Percentiles rank a stretch among this genome's conserved stretches.
These are phyloP conservation scores for Acacia acuminata DNA, from an alignment of 306 rosid species.

Conservation along the genomic window DNA sequence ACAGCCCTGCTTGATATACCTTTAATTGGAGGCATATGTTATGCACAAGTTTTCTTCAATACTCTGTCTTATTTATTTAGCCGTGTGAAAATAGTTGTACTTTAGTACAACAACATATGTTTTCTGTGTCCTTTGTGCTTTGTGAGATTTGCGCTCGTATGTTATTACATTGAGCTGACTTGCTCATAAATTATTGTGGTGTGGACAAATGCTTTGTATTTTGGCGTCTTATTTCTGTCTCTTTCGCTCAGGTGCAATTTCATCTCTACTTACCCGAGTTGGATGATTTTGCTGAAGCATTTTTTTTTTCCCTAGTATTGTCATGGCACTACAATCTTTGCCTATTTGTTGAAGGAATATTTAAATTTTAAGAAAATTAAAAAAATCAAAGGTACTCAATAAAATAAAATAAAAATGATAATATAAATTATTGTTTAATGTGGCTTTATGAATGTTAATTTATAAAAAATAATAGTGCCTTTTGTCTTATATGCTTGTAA, in stretches of 20 bases:
- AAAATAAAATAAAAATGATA: neutral
- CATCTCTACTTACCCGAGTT: neutral
- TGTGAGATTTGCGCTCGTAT: slow-evolving; percentile 13
- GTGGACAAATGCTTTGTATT: neutral
- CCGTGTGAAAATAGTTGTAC: neutral
- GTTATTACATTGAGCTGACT: neutral
- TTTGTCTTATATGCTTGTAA: neutral
- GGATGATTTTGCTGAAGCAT: neutral
- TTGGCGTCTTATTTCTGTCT: neutral
- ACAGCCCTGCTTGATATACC: slow-evolving; percentile 34
- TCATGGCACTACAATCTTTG: neutral
- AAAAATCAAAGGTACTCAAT: neutral
- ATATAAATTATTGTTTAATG: neutral
- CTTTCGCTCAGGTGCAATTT: neutral
- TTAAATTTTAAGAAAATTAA: neutral
- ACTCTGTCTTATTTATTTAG: slow-evolving; percentile 20
- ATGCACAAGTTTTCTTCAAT: neutral
- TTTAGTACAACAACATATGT: slow-evolving; percentile 5
- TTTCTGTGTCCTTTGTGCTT: slow-evolving; percentile 6
- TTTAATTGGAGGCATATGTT: slow-evolving; percentile 7
- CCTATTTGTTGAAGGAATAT: neutral
- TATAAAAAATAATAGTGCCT: neutral
- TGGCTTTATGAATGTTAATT: neutral
- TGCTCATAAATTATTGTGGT: neutral
- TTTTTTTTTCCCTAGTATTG: neutral